Evolutionary conservation across 441 rosid species (phyloP), one percentile per base, ranked within the genome.

Genomic region (Flueggea neowawraea): DNA sequence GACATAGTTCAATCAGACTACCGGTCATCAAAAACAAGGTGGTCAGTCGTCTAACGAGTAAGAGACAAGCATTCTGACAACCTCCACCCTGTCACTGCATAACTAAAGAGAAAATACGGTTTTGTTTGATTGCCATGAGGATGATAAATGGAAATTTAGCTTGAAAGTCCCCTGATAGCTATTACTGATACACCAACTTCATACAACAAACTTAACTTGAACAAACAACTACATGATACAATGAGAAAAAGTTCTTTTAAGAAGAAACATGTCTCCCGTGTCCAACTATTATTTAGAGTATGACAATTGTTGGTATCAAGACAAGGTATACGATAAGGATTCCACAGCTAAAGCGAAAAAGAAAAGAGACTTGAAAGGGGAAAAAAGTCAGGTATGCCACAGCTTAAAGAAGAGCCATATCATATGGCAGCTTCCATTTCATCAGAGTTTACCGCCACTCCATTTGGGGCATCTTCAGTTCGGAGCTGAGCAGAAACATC

Each of bases 401-500:
- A 39, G 17, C n/a, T 61, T 6, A 12, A 16, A 43, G 10, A 31
- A 48, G 60, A 16, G 62, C 31, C n/a, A 54, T 65, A 39, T 90
- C 81, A 90, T 32, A 73, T 61, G 16, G 82, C 65, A 66, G 96
- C 81, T 78, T 86, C 97, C 14, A 82, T 69, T 79, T 84, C 88
- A 74, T 85, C 91, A 4, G 84, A 68, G 73, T 78, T 79, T 54
- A 80, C 75, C 41, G 83, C 73, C 16, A 70, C 82, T 17, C 85
- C 88, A 60, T 85, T 81, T 9, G 83, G 84, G 17, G 83, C 55
- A 61, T 81, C 88, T 3, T 75, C 73, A 50, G 76, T 3, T 12
- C 28, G 79, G 45, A 82, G 58, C 63, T 78, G 84, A 32, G 75
- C 48, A 57, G 88, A 78, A 66, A 78, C 80, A 39, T 78, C 83